Conservation (phyloP, 2,329 filamentous ascomycete species). For the Fusarium clavum region DNA sequence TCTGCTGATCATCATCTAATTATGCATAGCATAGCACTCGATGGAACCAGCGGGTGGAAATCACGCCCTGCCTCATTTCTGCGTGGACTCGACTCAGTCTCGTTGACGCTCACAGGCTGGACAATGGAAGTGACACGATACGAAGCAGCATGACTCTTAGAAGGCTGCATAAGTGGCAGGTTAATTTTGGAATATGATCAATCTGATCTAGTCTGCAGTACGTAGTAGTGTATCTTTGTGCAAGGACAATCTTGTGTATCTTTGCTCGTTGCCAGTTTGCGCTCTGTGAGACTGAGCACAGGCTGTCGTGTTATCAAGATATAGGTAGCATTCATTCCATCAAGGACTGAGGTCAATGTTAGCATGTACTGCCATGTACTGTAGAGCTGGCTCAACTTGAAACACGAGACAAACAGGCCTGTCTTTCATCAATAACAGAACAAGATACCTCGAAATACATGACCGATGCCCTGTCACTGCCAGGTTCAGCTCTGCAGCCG, state of each 20-base stretch:
- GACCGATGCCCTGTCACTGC: slow-evolving; percentile 15
- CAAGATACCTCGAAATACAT: slow-evolving; percentile 27
- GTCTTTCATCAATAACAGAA: background rate
- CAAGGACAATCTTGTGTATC: slow-evolving; percentile 1
- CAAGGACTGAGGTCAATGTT: slow-evolving; percentile 8
- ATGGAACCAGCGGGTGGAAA: slow-evolving; percentile 20
- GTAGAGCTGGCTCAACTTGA: slow-evolving; percentile 17
- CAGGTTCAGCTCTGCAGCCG: slow-evolving; percentile 22
- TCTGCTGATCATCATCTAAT: slow-evolving; percentile 46
- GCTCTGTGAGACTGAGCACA: background rate
- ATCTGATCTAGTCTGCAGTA: slow-evolving; percentile 1
- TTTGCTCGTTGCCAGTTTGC: background rate
- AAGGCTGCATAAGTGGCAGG: slow-evolving; percentile 27
- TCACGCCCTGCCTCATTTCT: slow-evolving; percentile 21
- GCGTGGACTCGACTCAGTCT: background rate
- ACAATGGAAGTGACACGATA: background rate
- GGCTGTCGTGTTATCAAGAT: background rate
- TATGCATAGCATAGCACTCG: slow-evolving; percentile 12
- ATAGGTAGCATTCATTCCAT: slow-evolving; percentile 8
- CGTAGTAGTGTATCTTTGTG: slow-evolving; percentile 11
- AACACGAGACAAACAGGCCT: slow-evolving; percentile 9
- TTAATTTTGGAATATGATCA: slow-evolving; percentile 32
- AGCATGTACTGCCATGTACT: slow-evolving; percentile 13
- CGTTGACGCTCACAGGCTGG: background rate
- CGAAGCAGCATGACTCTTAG: background rate